Evolutionary conservation across 2,329 filamentous ascomycete species (phyloP), one percentile per base, ranked within the genome.

Genomic region (Aspergillus latus): DNA sequence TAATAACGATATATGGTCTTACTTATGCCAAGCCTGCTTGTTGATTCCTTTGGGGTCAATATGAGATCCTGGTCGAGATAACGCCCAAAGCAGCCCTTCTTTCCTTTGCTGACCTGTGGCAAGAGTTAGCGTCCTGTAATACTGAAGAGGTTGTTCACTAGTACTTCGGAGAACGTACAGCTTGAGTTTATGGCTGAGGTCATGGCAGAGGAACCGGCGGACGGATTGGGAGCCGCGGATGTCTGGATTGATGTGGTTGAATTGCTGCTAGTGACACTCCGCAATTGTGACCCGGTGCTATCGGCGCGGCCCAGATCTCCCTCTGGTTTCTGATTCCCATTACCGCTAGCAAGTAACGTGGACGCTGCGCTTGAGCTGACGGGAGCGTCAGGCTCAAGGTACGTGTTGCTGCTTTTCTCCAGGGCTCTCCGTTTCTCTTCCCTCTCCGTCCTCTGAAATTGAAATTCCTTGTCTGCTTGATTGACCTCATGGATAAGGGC

Each of bases 21-120:
- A 96, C 90, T 99, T 99, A 74, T 99, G 94, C 94, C 94, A 99
- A 49, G 91, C 92, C 74, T 96, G 92, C 72, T 97, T 97, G 70
- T 97, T 97, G 65, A 99, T 80, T 15, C 91, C 92, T 65, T 94
- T 91, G 8, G 94, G 94, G 72, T 99, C 95, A 29, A 94, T 92
- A 72, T 99, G 94, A 56, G 91, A 93, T 15, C 92, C 92, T 2
- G 93, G 93, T 61, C 91, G 85, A 69, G 93, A 97, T 44, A 97
- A 78, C 28, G 95, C 92, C 94, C 94, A 99, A 6, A 99, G 76
- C 8, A 99, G 80, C 5, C 94, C 95, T 77, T 99, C 94, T 71
- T 97, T 99, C 44, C 90, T 85, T 64, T 93, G 88, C 45, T 88
- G 83, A 4, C 82, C 82, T 62, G 73, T 73, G 40, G 80, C 80